A percentile compares a stretch with the other conserved stretches of the same genome.
Conservation (phyloP, 306 rosid species). For the Coriaria nepalensis region DNA sequence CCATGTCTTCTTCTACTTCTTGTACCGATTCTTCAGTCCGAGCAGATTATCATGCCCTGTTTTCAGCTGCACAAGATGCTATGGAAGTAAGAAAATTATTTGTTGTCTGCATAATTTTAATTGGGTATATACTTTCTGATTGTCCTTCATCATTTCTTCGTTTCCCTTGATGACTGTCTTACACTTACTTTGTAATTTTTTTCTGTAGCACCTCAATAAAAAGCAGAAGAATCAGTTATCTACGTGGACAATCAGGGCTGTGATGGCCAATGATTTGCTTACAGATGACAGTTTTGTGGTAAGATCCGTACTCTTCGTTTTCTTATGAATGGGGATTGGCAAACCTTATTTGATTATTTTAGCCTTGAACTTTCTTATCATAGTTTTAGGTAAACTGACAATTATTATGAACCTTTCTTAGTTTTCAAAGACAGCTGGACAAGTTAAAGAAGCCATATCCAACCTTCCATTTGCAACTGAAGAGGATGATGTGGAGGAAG, state of each 20-base stretch:
- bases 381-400: slow-evolving; percentile 2
- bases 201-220: slow-evolving; percentile 46
- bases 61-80: slow-evolving; percentile 46
- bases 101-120: not conserved
- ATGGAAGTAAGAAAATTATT: slow-evolving; percentile 37
- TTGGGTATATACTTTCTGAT: not conserved
- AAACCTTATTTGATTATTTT: not conserved
- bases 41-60: slow-evolving; percentile 61
- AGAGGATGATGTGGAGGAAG: slow-evolving; percentile 69
- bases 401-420: slow-evolving; percentile 14
- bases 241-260: slow-evolving; percentile 50
- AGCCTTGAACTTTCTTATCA: not conserved
- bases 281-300: slow-evolving; percentile 96
- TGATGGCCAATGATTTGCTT: slow-evolving; percentile 63
- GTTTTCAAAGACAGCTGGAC: slow-evolving; percentile 81
- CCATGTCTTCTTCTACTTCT: slow-evolving; percentile 52
- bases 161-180: not conserved
- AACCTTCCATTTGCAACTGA: slow-evolving; percentile 67
- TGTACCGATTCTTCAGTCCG: slow-evolving; percentile 71
- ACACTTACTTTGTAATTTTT: not conserved
- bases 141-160: not conserved
- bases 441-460: slow-evolving; percentile 57
- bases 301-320: slow-evolving; percentile 13
- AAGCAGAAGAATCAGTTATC: slow-evolving; percentile 68
- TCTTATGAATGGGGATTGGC: no score